Conservation (phyloP, 176 grass and related monocot species). For the Lolium perenne region DNA sequence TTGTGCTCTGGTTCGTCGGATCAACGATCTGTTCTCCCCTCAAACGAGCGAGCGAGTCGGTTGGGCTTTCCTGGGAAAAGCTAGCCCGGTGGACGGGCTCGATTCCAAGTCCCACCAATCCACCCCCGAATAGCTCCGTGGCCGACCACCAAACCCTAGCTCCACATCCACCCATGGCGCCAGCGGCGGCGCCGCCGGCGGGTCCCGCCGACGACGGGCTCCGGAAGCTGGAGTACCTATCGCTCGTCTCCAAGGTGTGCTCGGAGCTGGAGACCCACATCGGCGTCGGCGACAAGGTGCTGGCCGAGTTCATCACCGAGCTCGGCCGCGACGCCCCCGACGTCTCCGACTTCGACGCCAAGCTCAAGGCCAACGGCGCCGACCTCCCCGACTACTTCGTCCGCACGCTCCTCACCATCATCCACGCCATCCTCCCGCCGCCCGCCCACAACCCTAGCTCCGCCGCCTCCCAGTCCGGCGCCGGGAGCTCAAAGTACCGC, state of each 20-base stretch:
- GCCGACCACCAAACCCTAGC: constrained; percentile 44
- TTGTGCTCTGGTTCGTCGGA: too few species aligned
- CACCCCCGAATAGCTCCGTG: background rate
- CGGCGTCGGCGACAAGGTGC: constrained; percentile 77
- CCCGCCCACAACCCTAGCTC: constrained; percentile 41
- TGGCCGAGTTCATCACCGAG: constrained; percentile 85
- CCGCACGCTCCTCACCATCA: constrained; percentile 78
- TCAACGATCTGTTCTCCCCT: too few species aligned
- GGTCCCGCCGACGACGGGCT: constrained; percentile 52
- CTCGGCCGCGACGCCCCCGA: constrained; percentile 59
- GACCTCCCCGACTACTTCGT: constrained; percentile 85
- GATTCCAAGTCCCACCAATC: background rate
- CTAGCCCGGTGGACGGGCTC: too few species aligned
- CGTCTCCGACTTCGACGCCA: constrained; percentile 63
- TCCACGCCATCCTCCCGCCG: constrained; percentile 86
- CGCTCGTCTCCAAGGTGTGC: constrained; percentile 75
- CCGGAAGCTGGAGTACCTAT: constrained; percentile 75
- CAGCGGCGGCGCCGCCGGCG: constrained; percentile 31
- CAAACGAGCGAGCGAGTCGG: too few species aligned
- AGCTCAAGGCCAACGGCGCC: constrained; percentile 69
- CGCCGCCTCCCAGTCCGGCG: constrained; percentile 24
- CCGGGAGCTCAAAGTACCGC: constrained; percentile 52
- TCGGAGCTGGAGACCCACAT: constrained; percentile 79
- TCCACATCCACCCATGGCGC: constrained; percentile 33
- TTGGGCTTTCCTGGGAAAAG: too few species aligned